Percentiles rank a stretch among this genome's conserved stretches.
Conservation (phyloP, 1,284 basidiomycete genomes). For the Apiotrichum siamense region DNA sequence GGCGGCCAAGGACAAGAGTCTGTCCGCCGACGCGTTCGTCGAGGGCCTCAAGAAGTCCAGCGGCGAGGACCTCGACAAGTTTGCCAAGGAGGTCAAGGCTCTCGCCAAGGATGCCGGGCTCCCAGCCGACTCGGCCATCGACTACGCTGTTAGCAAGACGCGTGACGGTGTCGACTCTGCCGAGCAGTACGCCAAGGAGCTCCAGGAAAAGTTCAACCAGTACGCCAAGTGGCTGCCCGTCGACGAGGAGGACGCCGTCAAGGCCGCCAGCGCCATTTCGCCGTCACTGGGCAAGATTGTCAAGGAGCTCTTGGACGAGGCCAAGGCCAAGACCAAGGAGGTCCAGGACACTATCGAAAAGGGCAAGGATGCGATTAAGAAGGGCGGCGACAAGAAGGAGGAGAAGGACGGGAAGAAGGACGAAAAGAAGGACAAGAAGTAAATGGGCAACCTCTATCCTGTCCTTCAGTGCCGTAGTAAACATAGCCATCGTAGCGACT, state of each 20-base stretch:
- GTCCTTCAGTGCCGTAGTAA: too few species aligned
- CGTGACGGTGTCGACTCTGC: conserved; percentile 38
- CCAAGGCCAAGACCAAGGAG: conserved; percentile 16
- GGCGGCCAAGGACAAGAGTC: conserved; percentile 39
- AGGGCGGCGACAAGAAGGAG: background rate
- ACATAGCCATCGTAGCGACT: background rate
- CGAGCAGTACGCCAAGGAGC: conserved; percentile 33
- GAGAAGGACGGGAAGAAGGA: conserved; percentile 23
- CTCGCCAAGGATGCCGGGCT: conserved; percentile 43
- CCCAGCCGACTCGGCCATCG: conserved; percentile 39
- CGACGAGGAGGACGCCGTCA: conserved; percentile 37
- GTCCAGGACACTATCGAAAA: conserved; percentile 25
- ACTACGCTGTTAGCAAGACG: conserved; percentile 34
- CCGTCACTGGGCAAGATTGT: conserved; percentile 41
- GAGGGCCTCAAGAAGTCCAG: conserved; percentile 37
- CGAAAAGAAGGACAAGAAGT: conserved; percentile 1
- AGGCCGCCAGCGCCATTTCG: conserved; percentile 34
- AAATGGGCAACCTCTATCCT: too few species aligned
- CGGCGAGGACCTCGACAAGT: conserved; percentile 39
- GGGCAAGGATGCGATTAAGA: conserved; percentile 1
- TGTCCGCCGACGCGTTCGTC: conserved; percentile 30
- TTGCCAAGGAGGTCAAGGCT: conserved; percentile 40
- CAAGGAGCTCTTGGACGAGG: conserved; percentile 34
- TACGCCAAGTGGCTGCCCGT: conserved; percentile 34
- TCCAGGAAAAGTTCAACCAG: conserved; percentile 28